Percentiles rank a stretch among this genome's conserved stretches.
Evolutionary conservation across 345 rosid species (phyloP).

Genomic region (Heritiera fomes): DNA sequence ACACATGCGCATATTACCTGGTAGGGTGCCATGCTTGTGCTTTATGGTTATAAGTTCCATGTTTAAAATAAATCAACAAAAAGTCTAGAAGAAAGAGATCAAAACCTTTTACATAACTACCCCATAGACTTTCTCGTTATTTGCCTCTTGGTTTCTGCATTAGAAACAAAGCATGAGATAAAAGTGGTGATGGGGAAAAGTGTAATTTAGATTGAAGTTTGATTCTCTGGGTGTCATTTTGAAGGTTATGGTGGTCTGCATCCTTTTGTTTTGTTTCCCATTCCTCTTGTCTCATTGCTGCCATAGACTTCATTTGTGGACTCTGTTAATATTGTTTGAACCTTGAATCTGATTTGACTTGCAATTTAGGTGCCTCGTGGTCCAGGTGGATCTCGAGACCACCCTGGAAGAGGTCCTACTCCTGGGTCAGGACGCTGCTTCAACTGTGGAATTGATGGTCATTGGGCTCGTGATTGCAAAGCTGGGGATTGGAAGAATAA

Average conservation of each 20-base stretch:
- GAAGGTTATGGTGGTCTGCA: neutral
- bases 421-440: constrained; percentile 88
- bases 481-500: constrained; percentile 92
- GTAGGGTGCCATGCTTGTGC: neutral
- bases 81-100: neutral
- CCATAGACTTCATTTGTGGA: neutral
- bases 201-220: neutral
- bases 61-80: neutral
- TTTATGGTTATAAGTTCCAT: neutral
- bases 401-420: constrained; percentile 74
- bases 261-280: neutral
- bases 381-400: constrained; percentile 69
- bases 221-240: neutral
- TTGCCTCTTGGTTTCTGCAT: neutral
- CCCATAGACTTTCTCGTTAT: neutral
- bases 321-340: neutral
- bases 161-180: neutral
- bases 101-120: neutral
- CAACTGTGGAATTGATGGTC: constrained; percentile 85
- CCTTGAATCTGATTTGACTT: constrained; percentile 8
- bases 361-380: constrained; percentile 70
- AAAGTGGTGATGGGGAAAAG: neutral
- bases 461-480: constrained; percentile 91
- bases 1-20: neutral
- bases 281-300: neutral